Base-by-base conservation (phyloP, 768 basidiomycete genomes). In the Megacollybia marginata region DNA sequence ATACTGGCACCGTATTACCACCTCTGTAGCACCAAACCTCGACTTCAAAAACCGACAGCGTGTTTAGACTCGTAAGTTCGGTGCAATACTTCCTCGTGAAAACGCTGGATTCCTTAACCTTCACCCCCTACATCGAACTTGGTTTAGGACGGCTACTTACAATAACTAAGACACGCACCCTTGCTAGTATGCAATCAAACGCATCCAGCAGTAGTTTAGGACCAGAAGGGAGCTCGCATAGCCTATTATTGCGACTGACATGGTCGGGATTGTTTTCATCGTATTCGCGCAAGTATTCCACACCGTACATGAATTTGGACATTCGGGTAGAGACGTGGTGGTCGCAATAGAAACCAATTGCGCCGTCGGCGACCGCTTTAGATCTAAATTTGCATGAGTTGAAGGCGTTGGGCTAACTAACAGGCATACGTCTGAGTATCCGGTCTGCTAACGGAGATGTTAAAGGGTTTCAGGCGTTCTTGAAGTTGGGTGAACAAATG, bases 11-110 rank as follows among this genome's bases (percentile, higher is more conserved):
- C 7, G 65, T 69, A 54, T 83, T 78, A 42, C 83, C 83, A n/a
- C 87, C 86, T 58, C 87, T 72, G 64, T 78, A 90, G 60, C 87
- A 89, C 87, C 87, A 89, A 55, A 90, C 76, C 62, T 89, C 86
- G 23, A 89, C 86, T 60, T 89, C 87, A 55, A 90, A 89, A 15
- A 88, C 83, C 12, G 83, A 85, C 5, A 88, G 71, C 56, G 86
- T 83, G 4, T 81, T 79, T 31, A 90, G 61, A 53, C 77, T 88
- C 9, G 87, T 89, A 34, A 90, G 74, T 60, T 89, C 87, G 0
- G 87, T 89, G 59, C 83, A 86, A 63, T 90, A 88, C 59, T 90
- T 90, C 48, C 87, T 73, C 48, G 80, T 83, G 61, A 89, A 88
- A 12, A 88, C 85, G 0, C 79, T 88, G 18, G 84, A 88, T 59